phyloP scores from a whole-genome alignment of 768 basidiomycete species.

The Strobilomyces confusus region DNA sequence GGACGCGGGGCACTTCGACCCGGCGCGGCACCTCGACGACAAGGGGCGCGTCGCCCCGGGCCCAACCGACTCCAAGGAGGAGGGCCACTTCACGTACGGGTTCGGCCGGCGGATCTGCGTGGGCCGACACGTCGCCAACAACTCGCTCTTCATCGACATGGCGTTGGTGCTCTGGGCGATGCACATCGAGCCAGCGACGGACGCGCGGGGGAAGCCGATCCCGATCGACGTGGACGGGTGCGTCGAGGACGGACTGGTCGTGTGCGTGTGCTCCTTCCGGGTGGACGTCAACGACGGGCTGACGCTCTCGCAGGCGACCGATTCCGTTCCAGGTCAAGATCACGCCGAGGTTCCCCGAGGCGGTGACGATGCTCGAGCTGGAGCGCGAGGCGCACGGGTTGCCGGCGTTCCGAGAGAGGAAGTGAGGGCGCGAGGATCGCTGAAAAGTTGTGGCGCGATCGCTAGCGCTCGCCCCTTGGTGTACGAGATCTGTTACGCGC shows the following conservation, averaged over 20 bases:
- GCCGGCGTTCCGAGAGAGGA: background rate
- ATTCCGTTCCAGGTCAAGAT: conserved; percentile 2
- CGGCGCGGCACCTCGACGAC: conserved; percentile 23
- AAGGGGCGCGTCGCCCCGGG: background rate
- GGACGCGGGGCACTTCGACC: conserved; percentile 41
- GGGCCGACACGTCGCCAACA: conserved; percentile 33
- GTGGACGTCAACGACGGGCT: background rate
- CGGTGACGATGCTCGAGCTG: conserved; percentile 6
- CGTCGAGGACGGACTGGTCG: conserved; percentile 6
- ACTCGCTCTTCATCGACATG: conserved; percentile 32
- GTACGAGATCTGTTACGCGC: background rate
- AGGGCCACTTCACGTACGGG: conserved; percentile 6
- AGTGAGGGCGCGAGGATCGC: background rate
- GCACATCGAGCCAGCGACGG: conserved; percentile 11
- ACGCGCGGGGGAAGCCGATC: background rate
- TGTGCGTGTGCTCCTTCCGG: background rate
- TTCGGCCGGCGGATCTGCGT: conserved; percentile 26
- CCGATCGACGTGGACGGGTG: conserved; percentile 7
- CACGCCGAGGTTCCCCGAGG: conserved; percentile 4
- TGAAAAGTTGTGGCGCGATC: too few relatives aligned
- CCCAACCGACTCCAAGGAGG: conserved; percentile 13
- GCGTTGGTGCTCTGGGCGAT: conserved; percentile 29
- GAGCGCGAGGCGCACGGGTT: conserved; percentile 7
- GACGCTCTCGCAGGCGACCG: background rate
- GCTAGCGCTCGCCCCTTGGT: background rate